Conservation (phyloP, 129 eudicot genomes). For the Flaveria sonorensis region DNA sequence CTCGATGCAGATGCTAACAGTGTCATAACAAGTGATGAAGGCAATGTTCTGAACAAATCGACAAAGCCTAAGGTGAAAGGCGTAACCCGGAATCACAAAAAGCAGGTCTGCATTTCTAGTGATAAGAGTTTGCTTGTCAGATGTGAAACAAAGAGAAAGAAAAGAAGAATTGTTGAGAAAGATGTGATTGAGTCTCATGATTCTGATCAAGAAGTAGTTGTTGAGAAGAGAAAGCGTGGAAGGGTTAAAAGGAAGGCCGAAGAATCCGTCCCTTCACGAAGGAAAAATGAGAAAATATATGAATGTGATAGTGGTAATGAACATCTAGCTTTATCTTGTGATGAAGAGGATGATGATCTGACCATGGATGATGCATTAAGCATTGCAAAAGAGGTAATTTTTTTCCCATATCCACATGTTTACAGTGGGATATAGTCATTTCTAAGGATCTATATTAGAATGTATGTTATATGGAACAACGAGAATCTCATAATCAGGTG, state of each 20-base stretch:
- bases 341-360: constrained; percentile 51
- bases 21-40: constrained; percentile 10
- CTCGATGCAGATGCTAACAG: constrained; percentile 6
- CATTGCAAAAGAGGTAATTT: constrained; percentile 66
- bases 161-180: constrained; percentile 27
- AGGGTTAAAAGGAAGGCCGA: constrained; percentile 30
- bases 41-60: not conserved
- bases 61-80: constrained; percentile 29
- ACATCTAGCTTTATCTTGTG: constrained; percentile 29
- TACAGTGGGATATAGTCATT: constrained; percentile 5
- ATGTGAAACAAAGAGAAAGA: constrained; percentile 44
- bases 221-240: constrained; percentile 34
- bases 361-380: constrained; percentile 69
- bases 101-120: constrained; percentile 18
- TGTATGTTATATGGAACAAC: not conserved
- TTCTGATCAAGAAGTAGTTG: constrained; percentile 19
- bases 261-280: constrained; percentile 23
- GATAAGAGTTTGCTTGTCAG: constrained; percentile 29
- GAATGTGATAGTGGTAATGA: constrained; percentile 24
- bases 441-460: not conserved
- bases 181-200: constrained; percentile 18
- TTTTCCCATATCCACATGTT: constrained; percentile 13
- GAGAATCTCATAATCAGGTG: not conserved
- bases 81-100: constrained; percentile 4
- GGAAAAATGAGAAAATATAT: constrained; percentile 6